Base-by-base conservation (phyloP, 805 yeast genomes). In the Cyberlindnera misumaiensis region DNA sequence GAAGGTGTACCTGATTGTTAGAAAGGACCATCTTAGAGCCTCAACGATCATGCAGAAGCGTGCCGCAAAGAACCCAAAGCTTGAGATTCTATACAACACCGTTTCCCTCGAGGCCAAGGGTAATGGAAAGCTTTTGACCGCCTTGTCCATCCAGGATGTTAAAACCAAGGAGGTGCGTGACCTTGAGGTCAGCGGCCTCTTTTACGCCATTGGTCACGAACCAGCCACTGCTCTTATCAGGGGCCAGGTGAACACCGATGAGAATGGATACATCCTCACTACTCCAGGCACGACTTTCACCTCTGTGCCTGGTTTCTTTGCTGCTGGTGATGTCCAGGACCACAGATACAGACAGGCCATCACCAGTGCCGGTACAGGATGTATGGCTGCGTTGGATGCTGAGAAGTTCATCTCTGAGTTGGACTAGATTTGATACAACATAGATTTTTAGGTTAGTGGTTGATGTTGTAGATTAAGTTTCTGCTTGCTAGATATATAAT, bases 321-420 rank as follows among this genome's bases (percentile, higher is more conserved):
- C 98, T 44, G 98, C 98, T 43, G 98, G 98, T 67, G 98, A 93
- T 60, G 98, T 93, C 41, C 98, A 93, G 68, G 98, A 93, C 67
- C 82, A 86, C 64, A 77, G 76, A 62, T 93, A 90, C 68, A 86
- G 98, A 79, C 98, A 93, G 72, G 98, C 98, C 42, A 87, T 93
- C 59, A 93, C 98, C 30, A 88, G 97, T 62, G 98, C 98, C n/a
- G 98, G 98, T 59, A 75, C 96, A 47, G 98, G 98, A 47, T 93
- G 98, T 74, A 90, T 89, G 97, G 98, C 98, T 55, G 98, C 95
- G 44, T 75, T 93, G 45, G 97, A 93, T 56, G 86, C 90, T 58
- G 97, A 89, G 69, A 82, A 77, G 62, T 83, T 73, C 63, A 61
- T 89, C 45, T 67, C 90, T 33, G 94, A 84, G 50, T 53, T 57